Percentiles rank a stretch among this genome's conserved stretches.
Conservation (phyloP, 768 basidiomycete genomes). For the Gloeopeniophorella convolvens region DNA sequence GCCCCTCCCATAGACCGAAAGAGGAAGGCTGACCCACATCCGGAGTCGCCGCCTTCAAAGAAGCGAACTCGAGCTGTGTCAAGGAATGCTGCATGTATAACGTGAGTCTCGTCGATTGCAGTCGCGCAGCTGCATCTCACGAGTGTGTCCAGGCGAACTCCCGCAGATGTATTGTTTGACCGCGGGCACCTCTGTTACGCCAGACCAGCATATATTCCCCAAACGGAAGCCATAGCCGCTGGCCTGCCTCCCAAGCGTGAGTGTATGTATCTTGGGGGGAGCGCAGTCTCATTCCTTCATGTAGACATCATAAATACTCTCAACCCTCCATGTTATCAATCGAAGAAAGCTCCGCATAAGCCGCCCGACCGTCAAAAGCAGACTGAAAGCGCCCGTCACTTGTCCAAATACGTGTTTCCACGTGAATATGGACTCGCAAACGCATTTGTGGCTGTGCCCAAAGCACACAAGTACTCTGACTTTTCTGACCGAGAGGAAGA, state of each 20-base stretch:
- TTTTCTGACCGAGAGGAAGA: conserved; percentile 60
- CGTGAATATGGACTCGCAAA: conserved; percentile 64
- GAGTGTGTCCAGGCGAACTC: conserved; percentile 31
- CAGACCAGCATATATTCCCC: conserved; percentile 46
- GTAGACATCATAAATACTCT: conserved; percentile 65
- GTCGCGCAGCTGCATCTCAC: not conserved
- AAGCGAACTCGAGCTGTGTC: not conserved
- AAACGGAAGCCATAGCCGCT: conserved; percentile 44
- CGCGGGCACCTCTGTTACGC: conserved; percentile 65
- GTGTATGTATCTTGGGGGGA: conserved; percentile 20
- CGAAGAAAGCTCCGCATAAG: conserved; percentile 24
- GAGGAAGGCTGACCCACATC: conserved; percentile 10
- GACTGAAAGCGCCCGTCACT: conserved; percentile 47
- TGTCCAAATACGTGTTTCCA: conserved; percentile 83
- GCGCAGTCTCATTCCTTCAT: not conserved
- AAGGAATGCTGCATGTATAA: not conserved
- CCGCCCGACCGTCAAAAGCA: conserved; percentile 40
- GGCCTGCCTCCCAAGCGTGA: conserved; percentile 67
- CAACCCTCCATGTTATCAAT: conserved; percentile 36
- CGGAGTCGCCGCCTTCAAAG: conserved; percentile 2
- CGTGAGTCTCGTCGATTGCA: not conserved
- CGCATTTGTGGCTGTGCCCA: conserved; percentile 39
- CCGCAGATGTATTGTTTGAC: conserved; percentile 45
- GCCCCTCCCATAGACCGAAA: conserved; percentile 3
- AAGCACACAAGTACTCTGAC: conserved; percentile 37